Evolutionary conservation across 257 asterid genomes (phyloP), one percentile per base, ranked within the genome.

Genomic region (Primulina tabacum): DNA sequence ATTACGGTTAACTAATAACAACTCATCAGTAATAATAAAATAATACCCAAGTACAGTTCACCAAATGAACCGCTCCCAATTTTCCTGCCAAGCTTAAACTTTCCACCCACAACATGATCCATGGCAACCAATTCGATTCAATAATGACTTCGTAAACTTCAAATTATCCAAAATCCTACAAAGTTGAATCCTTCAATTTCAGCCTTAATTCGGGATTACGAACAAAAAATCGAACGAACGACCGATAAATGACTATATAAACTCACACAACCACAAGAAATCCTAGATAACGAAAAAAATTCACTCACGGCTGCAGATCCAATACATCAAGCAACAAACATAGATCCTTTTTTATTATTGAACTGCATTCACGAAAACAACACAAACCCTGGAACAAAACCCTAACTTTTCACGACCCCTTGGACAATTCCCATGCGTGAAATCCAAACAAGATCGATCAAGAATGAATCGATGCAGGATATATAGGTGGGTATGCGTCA

Each of bases 51-150:
- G 81, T 84, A 93, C 60, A 93, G 97, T 82, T 93, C 98, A 73
- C 98, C 98, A 79, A 93, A 93, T 68, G 98, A 93, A 86, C 98
- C 97, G 71, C 95, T 84, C 17, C 98, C 98, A 82, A 93, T 90
- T 89, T 93, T 93, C 65, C 96, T 84, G 70, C 98, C 96, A 55
- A 93, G 94, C 87, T 89, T 93, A 82, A 88, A 93, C 88, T 90
- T 93, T 72, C 90, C 94, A 71, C 96, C 96, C 69, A 93, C 74
- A 30, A 90, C 89, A 72, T 87, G 95, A 87, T 89, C 98, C 98
- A 93, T 93, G 57, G 20, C 57, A 16, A 50, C 5, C 57, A 50
- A 50, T 16, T 50, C 57, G 20, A 50, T 14, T 50, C 57, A 50
- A 17, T 50, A 50, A 50, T 24, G 26, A 24, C 26, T 14, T 50